A percentile compares a stretch with the other conserved stretches of the same genome.
Conservation (phyloP, 2,329 filamentous ascomycete species). For the Monilinia polystroma region DNA sequence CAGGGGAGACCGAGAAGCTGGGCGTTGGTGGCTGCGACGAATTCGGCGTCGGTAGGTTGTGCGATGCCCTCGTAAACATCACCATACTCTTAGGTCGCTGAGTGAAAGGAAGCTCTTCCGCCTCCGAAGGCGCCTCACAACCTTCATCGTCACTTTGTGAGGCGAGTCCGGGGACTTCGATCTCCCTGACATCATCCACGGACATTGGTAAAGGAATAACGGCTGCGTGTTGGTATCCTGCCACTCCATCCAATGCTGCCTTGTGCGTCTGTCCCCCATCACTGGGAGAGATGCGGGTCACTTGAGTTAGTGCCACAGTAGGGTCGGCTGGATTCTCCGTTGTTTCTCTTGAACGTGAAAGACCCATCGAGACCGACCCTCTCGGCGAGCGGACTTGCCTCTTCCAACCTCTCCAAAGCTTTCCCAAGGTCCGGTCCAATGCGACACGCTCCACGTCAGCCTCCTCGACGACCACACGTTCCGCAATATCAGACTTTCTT, state of each 20-base stretch:
- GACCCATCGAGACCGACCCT: constrained; percentile 46
- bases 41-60: constrained; percentile 34
- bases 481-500: constrained; percentile 50
- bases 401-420: constrained; percentile 94
- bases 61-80: constrained; percentile 40
- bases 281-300: constrained; percentile 43
- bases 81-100: constrained; percentile 46
- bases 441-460: constrained; percentile 91
- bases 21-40: constrained; percentile 32
- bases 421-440: constrained; percentile 81
- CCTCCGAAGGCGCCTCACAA: constrained; percentile 44
- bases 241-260: constrained; percentile 31
- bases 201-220: constrained; percentile 67
- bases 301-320: constrained; percentile 26
- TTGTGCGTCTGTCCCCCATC: constrained; percentile 28
- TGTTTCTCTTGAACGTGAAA: constrained; percentile 52
- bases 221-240: constrained; percentile 46
- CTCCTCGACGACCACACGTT: constrained; percentile 81
- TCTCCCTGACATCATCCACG: constrained; percentile 71
- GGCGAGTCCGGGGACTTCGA: constrained; percentile 72
- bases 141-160: constrained; percentile 62
- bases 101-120: constrained; percentile 40
- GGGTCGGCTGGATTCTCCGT: constrained; percentile 35
- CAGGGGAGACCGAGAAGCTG: constrained; percentile 16
- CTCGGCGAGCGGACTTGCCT: constrained; percentile 69